Percentiles rank a stretch among this genome's conserved stretches.
These are phyloP conservation scores for Trichoderma sp. DNA, from an alignment of 2,329 filamentous ascomycete genomes.

Conservation along the genomic window DNA sequence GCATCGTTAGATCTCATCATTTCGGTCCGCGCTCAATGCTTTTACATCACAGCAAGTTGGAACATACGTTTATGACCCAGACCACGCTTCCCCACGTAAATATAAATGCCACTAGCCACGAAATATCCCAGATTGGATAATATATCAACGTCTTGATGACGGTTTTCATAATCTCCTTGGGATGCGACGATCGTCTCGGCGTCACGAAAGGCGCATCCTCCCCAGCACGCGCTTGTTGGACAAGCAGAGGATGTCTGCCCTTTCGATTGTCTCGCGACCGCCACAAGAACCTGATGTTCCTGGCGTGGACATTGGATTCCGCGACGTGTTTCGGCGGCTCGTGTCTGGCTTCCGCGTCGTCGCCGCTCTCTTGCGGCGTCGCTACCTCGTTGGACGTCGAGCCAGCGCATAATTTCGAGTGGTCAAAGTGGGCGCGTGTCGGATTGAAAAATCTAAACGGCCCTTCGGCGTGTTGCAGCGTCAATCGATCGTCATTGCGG, in stretches of 20 bases:
- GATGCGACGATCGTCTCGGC: constrained; percentile 33
- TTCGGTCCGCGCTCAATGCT: not conserved
- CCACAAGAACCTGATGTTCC: constrained; percentile 42
- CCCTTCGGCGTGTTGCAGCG: constrained; percentile 22
- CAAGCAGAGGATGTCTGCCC: constrained; percentile 40
- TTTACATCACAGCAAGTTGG: constrained; percentile 38
- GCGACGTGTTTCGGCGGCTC: constrained; percentile 2
- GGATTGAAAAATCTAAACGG: constrained; percentile 25
- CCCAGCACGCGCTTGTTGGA: constrained; percentile 32
- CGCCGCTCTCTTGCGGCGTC: constrained; percentile 12
- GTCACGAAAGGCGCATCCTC: constrained; percentile 25
- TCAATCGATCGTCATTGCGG: constrained; percentile 13
- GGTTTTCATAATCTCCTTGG: constrained; percentile 32
- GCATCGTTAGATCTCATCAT: constrained; percentile 43
- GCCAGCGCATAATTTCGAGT: not conserved
- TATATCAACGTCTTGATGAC: constrained; percentile 41
- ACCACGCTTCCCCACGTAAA: constrained; percentile 42
- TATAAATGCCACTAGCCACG: constrained; percentile 44
- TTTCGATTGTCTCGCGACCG: constrained; percentile 48
- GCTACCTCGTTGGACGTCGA: not conserved
- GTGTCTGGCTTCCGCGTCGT: constrained; percentile 6
- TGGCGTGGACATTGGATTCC: constrained; percentile 9
- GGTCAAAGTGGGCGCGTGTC: constrained; percentile 25
- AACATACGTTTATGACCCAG: constrained; percentile 36
- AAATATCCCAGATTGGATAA: constrained; percentile 47